phyloP scores from a whole-genome alignment of 768 basidiomycete species.

The Xanthoconium purpureum region DNA sequence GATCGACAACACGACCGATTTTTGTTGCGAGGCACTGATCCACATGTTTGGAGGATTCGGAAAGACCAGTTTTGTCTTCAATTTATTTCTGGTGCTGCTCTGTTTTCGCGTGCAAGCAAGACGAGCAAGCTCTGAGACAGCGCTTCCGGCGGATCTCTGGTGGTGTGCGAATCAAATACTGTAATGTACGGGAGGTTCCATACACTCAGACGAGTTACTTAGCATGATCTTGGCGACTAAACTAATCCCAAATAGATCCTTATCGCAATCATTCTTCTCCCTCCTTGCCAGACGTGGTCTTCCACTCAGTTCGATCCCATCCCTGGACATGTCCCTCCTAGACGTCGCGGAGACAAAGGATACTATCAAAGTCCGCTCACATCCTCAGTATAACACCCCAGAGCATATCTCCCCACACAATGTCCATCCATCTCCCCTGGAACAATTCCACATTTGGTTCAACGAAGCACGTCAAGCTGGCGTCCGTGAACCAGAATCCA shows the following conservation, averaged over 20 bases:
- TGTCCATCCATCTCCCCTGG: constrained; percentile 66
- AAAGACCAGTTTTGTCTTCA: too few species aligned
- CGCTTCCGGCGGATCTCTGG: neutral
- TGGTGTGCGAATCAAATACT: neutral
- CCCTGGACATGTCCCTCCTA: constrained; percentile 19
- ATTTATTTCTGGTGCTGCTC: too few species aligned
- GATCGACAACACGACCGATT: neutral
- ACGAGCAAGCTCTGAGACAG: too few species aligned
- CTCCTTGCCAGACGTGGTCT: neutral
- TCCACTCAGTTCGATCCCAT: neutral
- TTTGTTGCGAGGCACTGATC: neutral
- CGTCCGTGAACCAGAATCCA: constrained; percentile 89
- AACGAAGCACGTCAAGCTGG: constrained; percentile 51
- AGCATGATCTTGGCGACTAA: constrained; percentile 7
- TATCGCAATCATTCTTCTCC: constrained; percentile 8
- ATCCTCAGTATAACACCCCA: constrained; percentile 72
- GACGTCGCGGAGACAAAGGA: constrained; percentile 45
- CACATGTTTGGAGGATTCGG: too few species aligned
- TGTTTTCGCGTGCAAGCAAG: neutral
- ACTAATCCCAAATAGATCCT: constrained; percentile 6
- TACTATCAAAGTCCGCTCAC: constrained; percentile 66
- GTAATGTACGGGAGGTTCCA: neutral
- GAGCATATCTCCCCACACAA: constrained; percentile 61
- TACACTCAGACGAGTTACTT: too few species aligned
- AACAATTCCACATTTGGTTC: constrained; percentile 89